Evolutionary conservation across 2,329 filamentous ascomycete species (phyloP).

Genomic region (Colletotrichum cuscutae): DNA sequence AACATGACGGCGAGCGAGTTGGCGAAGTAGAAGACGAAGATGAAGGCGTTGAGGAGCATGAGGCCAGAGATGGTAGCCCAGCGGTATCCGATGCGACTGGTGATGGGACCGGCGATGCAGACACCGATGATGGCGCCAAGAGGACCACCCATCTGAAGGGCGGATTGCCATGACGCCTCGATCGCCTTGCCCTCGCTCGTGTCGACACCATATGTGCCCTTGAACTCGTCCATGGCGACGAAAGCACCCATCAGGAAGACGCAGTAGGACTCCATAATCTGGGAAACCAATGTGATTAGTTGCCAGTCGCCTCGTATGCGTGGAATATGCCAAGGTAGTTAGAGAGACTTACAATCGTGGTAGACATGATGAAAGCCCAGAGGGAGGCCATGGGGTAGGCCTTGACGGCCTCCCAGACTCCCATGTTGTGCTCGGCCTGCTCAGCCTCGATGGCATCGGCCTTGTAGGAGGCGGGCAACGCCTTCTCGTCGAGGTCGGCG

Average conservation of each 20-base stretch:
- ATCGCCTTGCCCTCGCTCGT: slow-evolving; percentile 49
- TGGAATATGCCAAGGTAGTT: not conserved
- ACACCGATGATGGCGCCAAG: slow-evolving; percentile 70
- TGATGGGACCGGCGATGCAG: slow-evolving; percentile 69
- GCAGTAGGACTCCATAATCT: slow-evolving; percentile 74
- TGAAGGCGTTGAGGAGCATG: slow-evolving; percentile 67
- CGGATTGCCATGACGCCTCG: slow-evolving; percentile 65
- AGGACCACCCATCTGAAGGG: slow-evolving; percentile 64
- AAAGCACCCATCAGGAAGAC: slow-evolving; percentile 72
- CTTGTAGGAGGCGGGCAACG: slow-evolving; percentile 54
- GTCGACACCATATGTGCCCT: slow-evolving; percentile 56
- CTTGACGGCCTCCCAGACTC: slow-evolving; percentile 45
- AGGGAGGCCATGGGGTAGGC: slow-evolving; percentile 48
- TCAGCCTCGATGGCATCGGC: slow-evolving; percentile 67
- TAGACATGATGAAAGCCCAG: slow-evolving; percentile 53
- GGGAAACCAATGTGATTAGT: slow-evolving; percentile 35
- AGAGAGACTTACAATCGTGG: slow-evolving; percentile 50
- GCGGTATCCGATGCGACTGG: slow-evolving; percentile 67
- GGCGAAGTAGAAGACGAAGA: slow-evolving; percentile 62
- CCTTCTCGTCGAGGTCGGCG: slow-evolving; percentile 47
- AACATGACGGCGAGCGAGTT: slow-evolving; percentile 56
- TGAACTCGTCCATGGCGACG: slow-evolving; percentile 61
- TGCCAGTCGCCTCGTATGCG: not conserved
- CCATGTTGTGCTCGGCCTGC: slow-evolving; percentile 49
- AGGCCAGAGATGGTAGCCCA: slow-evolving; percentile 66